Percentiles rank a stretch among this genome's conserved stretches.
phyloP scores from a whole-genome alignment of 73 alveolate species.

The Loxodes magnus region DNA sequence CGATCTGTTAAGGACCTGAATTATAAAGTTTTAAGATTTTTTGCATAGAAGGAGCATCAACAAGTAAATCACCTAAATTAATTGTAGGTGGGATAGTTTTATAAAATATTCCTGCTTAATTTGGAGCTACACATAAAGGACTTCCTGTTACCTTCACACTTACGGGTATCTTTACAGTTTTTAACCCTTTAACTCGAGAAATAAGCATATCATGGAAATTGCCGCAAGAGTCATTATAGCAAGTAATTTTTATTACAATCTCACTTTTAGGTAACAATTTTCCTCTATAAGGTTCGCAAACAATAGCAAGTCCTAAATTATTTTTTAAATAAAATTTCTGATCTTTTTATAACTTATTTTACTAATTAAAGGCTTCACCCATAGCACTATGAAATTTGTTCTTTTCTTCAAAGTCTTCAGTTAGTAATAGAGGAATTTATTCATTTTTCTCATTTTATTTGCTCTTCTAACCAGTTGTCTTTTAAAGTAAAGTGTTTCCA shows the following conservation, averaged over 20 bases:
- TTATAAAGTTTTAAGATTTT: constrained; percentile 40
- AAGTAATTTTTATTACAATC: constrained; percentile 40
- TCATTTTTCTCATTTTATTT: constrained; percentile 2
- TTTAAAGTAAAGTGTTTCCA: too few relatives aligned
- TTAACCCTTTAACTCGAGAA: constrained; percentile 36
- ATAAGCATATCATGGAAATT: constrained; percentile 42
- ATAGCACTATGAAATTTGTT: constrained; percentile 42
- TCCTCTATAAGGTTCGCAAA: constrained; percentile 43
- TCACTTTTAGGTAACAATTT: constrained; percentile 44
- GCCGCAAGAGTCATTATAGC: constrained; percentile 58
- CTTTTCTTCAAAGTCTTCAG: constrained; percentile 6
- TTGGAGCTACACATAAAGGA: constrained; percentile 40
- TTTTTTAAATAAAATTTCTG: constrained; percentile 45
- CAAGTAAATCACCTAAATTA: constrained; percentile 40
- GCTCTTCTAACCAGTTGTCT: too few relatives aligned
- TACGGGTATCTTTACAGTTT: constrained; percentile 38
- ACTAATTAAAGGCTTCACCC: constrained; percentile 58
- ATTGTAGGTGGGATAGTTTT: constrained; percentile 47
- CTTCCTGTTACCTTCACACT: constrained; percentile 37
- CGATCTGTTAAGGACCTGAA: constrained; percentile 43
- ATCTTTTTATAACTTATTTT: constrained; percentile 45
- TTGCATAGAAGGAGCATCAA: constrained; percentile 25
- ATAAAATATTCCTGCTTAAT: constrained; percentile 51
- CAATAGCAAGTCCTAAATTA: constrained; percentile 57
- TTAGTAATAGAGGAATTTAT: constrained; percentile 6